Evolutionary conservation across 495 filamentous ascomycete genomes (phyloP), one percentile per base, ranked within the genome.

Genomic region (Jackrogersella multiformis): DNA sequence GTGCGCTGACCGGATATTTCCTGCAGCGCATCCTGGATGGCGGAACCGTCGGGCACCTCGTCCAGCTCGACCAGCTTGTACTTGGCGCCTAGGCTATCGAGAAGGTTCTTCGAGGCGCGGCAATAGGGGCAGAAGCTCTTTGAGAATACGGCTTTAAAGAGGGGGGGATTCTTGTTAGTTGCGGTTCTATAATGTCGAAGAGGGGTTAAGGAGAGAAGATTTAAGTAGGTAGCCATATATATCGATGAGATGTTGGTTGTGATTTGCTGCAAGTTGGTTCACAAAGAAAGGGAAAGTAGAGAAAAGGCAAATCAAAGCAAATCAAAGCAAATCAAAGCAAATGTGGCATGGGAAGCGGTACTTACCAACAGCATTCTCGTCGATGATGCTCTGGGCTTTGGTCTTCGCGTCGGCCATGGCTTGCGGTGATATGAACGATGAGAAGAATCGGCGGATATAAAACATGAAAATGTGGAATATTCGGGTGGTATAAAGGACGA

Each of bases 111-210:
- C 66, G 88, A 87, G 55, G 93, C 84, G 28, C 75, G 80, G 84
- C 94, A 98, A 86, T 96, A 94, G n/a, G 94, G 94, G 85, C 95
- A 99, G 80, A 90, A 97, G 12, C 89, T 92, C 81, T 99, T 99
- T 76, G 87, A 91, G 86, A 99, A 99, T 68, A 99, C 90, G 63
- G 94, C 92, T 94, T 30, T 1, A 3, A 7, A n/a, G 9, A 56
- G 4, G 20, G 10, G 34, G n/a, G 36, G 12, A 21, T 10, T 5
- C 6, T 34, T 48, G 60, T 61, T 38, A 66, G 56, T 23, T 26
- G 23, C 21, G 20, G 44, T 20, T 30, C 30, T 20, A 35, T 48
- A 51, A 34, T 54, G 54, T 39, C 30, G 45, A n/a, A 8, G 21
- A 2, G 21, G 24, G 4, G 2, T 7, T 21, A 41, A 32, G 5